phyloP scores from a whole-genome alignment of 306 rosid genomes.

The Pachyrhizus erosus region DNA sequence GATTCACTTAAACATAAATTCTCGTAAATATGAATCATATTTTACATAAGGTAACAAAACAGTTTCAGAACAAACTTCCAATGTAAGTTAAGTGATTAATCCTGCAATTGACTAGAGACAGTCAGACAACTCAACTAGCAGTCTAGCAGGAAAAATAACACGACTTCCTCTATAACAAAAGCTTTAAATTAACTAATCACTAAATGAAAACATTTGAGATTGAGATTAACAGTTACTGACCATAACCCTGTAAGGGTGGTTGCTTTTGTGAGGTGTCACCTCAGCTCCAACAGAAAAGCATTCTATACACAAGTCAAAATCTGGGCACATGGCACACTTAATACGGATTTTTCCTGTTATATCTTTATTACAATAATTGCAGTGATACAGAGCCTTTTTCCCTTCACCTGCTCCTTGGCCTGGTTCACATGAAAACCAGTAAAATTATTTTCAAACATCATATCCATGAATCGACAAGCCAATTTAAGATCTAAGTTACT shows the following conservation, averaged over 20 bases:
- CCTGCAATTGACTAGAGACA: neutral
- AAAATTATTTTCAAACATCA: constrained; percentile 21
- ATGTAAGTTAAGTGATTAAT: constrained; percentile 17
- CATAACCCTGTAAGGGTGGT: constrained; percentile 93
- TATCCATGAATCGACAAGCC: constrained; percentile 22
- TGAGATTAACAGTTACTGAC: constrained; percentile 55
- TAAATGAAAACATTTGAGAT: neutral
- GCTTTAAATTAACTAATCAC: neutral
- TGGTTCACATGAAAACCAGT: constrained; percentile 42
- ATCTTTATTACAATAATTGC: constrained; percentile 98
- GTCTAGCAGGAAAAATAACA: neutral
- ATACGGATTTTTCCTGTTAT: constrained; percentile 93
- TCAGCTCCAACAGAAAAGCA: constrained; percentile 98
- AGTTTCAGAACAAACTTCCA: neutral
- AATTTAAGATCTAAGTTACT: constrained; percentile 27
- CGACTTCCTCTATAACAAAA: constrained; percentile 15
- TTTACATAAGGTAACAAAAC: constrained; percentile 1
- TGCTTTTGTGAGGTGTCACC: constrained; percentile 87
- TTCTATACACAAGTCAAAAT: constrained; percentile 95
- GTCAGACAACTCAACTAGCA: constrained; percentile 9
- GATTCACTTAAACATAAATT: constrained; percentile 30
- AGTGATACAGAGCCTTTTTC: constrained; percentile 88
- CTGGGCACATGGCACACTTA: constrained; percentile 91
- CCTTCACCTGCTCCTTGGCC: constrained; percentile 92
- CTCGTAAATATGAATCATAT: constrained; percentile 26